Evolutionary conservation across 2,329 filamentous ascomycete species (phyloP).

Genomic region (Atkinsonella texensis): DNA sequence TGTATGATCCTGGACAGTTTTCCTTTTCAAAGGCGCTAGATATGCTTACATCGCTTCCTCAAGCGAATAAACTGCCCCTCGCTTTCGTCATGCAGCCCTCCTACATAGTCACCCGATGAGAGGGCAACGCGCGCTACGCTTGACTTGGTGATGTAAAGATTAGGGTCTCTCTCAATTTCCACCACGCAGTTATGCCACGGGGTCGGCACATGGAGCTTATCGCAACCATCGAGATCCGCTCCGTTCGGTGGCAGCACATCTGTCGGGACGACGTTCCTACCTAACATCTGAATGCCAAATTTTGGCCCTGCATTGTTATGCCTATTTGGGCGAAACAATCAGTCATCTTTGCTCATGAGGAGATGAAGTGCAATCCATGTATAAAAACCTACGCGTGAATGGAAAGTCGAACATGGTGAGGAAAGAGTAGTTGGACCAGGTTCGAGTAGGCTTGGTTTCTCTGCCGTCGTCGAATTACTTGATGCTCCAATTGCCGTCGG

Average conservation of each 20-base stretch:
- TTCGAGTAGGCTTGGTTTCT: conserved; percentile 36
- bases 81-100: neutral
- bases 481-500: no score
- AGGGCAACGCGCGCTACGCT: conserved; percentile 9
- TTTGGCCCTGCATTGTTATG: conserved; percentile 29
- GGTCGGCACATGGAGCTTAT: conserved; percentile 24
- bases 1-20: no score
- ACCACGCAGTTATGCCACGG: conserved; percentile 32
- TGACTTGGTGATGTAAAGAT: conserved; percentile 13
- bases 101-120: conserved; percentile 1
- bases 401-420: conserved; percentile 32
- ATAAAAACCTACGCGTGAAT: conserved; percentile 30
- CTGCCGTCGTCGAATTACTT: conserved; percentile 5
- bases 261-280: conserved; percentile 19
- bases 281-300: conserved; percentile 28
- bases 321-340: neutral
- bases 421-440: conserved; percentile 31
- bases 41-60: neutral
- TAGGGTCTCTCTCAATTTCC: conserved; percentile 11
- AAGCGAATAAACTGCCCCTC: conserved; percentile 2
- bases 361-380: neutral
- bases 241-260: conserved; percentile 18
- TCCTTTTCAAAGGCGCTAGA: neutral
- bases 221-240: conserved; percentile 9
- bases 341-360: neutral